Base-by-base conservation (phyloP, 2,329 filamentous ascomycete genomes). In the Xylariaceae sp. region DNA sequence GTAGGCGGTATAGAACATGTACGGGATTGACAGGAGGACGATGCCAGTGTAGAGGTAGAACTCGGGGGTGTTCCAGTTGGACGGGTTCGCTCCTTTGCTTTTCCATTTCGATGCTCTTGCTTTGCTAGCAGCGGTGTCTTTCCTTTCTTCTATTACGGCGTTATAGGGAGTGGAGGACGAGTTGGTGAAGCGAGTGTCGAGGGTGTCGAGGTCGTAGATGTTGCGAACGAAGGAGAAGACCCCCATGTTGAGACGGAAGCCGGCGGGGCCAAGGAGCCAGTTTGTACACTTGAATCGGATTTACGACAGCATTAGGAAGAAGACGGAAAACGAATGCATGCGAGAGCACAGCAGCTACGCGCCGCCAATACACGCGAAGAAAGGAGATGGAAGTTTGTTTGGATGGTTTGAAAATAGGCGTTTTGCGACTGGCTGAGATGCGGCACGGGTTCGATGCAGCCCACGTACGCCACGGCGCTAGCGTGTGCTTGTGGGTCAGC, bases 1-100 rank as follows among this genome's bases (percentile, higher is more conserved):
- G 58, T 90, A 88, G 10, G 87, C 85, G n/a, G 86, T 77, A 75
- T 90, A 95, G 71, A 96, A 90, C 91, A 99, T 99, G 62, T 84
- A 79, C 9, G 90, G 89, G 22, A 97, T 76, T 48, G 75, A 76
- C 6, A 81, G 65, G 30, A 77, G 54, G 60, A 96, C 81, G 57
- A 89, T 70, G 17, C 86, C 42, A 59, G 85, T 87, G 73, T 99
- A 97, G 47, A 90, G 60, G 66, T 82, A 86, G 72, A 94, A 97
- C 71, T 99, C 94, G 2, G 80, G 78, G 0, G 90, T 95, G 19
- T 78, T 82, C 92, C 92, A 99, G 83, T 81, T 86, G 39, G 91
- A 80, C 22, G 22, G 22, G 33, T 83, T 81, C 53, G 80, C 75
- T 48, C 68, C 77, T 62, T 67, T 66, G 39, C 63, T 66, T 53